Evolutionary conservation across 2,329 filamentous ascomycete genomes (phyloP).

Genomic region (Metarhizium guizhouense): DNA sequence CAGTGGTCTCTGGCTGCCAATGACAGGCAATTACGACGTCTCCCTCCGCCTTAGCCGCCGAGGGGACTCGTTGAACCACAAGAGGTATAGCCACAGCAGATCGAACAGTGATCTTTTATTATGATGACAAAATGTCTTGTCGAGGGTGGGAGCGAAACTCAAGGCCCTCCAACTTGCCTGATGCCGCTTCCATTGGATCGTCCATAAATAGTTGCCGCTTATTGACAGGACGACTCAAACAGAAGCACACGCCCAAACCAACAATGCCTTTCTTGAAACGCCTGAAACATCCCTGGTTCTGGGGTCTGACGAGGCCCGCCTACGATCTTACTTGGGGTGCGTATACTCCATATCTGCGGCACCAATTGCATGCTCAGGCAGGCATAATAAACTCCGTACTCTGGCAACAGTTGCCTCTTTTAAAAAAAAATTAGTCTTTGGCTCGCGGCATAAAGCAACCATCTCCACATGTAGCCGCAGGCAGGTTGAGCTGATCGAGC

Average conservation of each 20-base stretch:
- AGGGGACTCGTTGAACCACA: no score
- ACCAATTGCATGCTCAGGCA: no score
- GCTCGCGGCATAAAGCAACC: not conserved
- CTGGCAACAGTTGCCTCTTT: no score
- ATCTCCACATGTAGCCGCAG: not conserved
- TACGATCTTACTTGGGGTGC: not conserved
- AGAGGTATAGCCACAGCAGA: not conserved
- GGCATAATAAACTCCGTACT: no score
- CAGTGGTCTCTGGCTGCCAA: not conserved
- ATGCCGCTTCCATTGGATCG: no score
- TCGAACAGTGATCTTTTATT: no score
- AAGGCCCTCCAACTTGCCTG: no score
- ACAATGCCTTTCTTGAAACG: not conserved
- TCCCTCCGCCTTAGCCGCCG: no score
- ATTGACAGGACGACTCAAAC: not conserved
- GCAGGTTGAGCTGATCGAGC: not conserved
- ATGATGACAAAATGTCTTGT: no score
- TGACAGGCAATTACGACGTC: not conserved
- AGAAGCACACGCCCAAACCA: not conserved
- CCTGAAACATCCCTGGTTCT: not conserved
- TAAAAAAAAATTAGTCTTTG: not conserved
- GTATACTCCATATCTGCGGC: no score
- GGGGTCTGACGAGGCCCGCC: conserved; percentile 1
- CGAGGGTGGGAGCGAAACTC: no score
- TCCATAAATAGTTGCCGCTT: not conserved